Percentiles rank a stretch among this genome's conserved stretches.
Evolutionary conservation across 768 basidiomycete genomes (phyloP).

Genomic region (Sarcomyxa edulis): DNA sequence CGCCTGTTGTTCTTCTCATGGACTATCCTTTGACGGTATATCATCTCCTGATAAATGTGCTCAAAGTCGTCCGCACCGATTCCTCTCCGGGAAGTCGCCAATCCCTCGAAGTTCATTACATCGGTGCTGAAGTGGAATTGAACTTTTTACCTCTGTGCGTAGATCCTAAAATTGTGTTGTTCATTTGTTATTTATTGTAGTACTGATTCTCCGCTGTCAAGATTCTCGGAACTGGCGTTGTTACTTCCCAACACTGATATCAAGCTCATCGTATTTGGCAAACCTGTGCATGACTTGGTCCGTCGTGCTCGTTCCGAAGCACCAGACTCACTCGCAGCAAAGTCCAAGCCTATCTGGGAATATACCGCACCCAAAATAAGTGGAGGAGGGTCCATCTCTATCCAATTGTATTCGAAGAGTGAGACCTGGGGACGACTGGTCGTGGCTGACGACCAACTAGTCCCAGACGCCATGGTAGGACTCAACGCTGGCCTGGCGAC

Average conservation of each 20-base stretch:
- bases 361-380: constrained; percentile 28
- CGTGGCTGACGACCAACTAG: constrained; percentile 10
- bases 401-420: constrained; percentile 24
- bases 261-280: constrained; percentile 30
- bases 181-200: background rate
- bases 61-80: constrained; percentile 22
- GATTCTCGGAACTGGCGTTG: constrained; percentile 37
- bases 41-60: constrained; percentile 25
- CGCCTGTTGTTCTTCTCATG: constrained; percentile 34
- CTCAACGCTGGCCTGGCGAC: constrained; percentile 32
- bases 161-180: constrained; percentile 10
- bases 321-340: constrained; percentile 19
- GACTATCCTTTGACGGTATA: constrained; percentile 34
- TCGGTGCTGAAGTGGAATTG: constrained; percentile 35
- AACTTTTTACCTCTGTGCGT: constrained; percentile 37
- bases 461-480: constrained; percentile 35
- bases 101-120: constrained; percentile 26
- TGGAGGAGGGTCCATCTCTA: constrained; percentile 28
- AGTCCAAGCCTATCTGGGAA: constrained; percentile 16
- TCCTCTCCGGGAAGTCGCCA: constrained; percentile 17
- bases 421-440: constrained; percentile 20
- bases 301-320: constrained; percentile 18
- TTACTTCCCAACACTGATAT: constrained; percentile 35
- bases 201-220: no score
- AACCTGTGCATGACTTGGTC: constrained; percentile 22